Evolutionary conservation across 73 alveolate genomes (phyloP), one percentile per base, ranked within the genome.

Genomic region (Durusdinium trenchii): DNA sequence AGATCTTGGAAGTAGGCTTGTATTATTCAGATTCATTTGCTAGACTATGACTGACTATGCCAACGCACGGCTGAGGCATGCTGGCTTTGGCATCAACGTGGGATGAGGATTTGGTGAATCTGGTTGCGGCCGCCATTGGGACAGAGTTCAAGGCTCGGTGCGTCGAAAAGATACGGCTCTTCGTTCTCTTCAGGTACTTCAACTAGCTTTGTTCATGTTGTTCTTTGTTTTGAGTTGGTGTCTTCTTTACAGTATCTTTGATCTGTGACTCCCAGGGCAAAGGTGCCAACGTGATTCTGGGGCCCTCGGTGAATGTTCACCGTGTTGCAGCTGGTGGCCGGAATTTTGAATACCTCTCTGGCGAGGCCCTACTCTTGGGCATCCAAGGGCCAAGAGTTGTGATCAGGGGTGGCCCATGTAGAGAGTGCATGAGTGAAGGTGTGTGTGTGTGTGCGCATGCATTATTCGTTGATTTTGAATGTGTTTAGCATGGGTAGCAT

Each of bases 261-360:
- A 50, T 28, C 35, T 12, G 60, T 28, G 54, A 18, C 3, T 14
- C 0, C 71, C 76, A 90, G 96, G 98, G 98, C 73, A 91, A 91
- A 45, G 99, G 99, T 28, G 99, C 99, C 94, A 94, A 94, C 51
- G 89, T 79, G 36, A 51, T 94, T 28, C 89, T 94, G 48, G 99
- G 99, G 48, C 99, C 99, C 9, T 75, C 93, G 4, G 76, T 94
- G 69, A 94, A 94, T 46, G 93, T 94, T 52, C 99, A 94, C 45
- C 99, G 99, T 6, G 93, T 51, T 0, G 93, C 99, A 26, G 45
- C 60, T 23, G 75, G 75, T 47, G 99, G 99, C 47, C 92, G 99
- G 60, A 94, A 94, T 45, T 73, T 76, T 52, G 99, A 94, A 83
- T 94, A 75, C 82, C 38, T 94, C 52, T 75, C 93, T 14, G 99